Evolutionary conservation across 2,329 filamentous ascomycete species (phyloP).

Genomic region (Epichloe baconii): DNA sequence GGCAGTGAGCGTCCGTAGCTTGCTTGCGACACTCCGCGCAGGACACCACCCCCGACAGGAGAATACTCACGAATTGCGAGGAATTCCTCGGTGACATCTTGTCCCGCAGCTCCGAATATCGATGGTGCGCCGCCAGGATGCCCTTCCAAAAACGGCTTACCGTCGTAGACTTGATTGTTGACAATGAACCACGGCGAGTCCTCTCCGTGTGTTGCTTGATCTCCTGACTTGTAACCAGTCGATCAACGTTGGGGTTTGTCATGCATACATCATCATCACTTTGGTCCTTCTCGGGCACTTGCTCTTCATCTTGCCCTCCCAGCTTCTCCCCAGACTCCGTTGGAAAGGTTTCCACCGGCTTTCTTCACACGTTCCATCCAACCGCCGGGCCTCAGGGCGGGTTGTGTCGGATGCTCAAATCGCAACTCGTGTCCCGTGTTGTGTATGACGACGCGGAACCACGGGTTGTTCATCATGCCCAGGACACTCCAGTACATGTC

Average conservation of each 20-base stretch:
- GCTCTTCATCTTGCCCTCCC: slow-evolving; percentile 33
- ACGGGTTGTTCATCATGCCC: slow-evolving; percentile 97
- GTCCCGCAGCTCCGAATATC: slow-evolving; percentile 68
- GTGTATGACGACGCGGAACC: slow-evolving; percentile 71
- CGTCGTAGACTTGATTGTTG: slow-evolving; percentile 80
- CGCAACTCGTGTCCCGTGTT: slow-evolving; percentile 47
- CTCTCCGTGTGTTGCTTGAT: slow-evolving; percentile 52
- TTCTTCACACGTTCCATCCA: slow-evolving; percentile 94
- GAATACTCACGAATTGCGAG: slow-evolving; percentile 67
- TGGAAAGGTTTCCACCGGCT: slow-evolving; percentile 62
- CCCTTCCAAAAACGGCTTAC: slow-evolving; percentile 62
- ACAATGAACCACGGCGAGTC: slow-evolving; percentile 75
- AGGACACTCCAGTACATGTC: slow-evolving; percentile 96
- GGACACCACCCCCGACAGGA: not conserved
- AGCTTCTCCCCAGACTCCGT: slow-evolving; percentile 74
- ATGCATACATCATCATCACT: slow-evolving; percentile 56
- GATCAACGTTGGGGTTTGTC: slow-evolving; percentile 54
- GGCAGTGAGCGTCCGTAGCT: too few species aligned
- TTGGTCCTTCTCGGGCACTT: slow-evolving; percentile 32
- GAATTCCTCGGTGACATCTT: slow-evolving; percentile 80
- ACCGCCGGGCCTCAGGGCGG: slow-evolving; percentile 61
- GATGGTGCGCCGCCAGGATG: slow-evolving; percentile 81
- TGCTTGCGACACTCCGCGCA: too few species aligned
- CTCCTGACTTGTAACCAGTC: slow-evolving; percentile 56
- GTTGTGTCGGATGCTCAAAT: slow-evolving; percentile 84